These are phyloP conservation scores for Laburnicola sp. DNA, from an alignment of 2,329 filamentous ascomycete species.

Conservation along the genomic window DNA sequence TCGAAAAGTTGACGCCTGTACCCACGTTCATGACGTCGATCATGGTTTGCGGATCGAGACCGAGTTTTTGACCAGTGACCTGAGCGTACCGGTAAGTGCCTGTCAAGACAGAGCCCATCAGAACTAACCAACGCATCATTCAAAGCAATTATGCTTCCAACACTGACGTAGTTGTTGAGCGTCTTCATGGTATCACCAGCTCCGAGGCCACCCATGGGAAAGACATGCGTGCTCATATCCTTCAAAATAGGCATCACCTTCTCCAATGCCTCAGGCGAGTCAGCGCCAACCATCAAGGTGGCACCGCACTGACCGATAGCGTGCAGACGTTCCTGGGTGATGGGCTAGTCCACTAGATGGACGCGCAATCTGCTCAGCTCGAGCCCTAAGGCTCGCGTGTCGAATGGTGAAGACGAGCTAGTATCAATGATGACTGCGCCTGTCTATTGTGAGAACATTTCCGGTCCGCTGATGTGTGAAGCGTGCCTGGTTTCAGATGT, in stretches of 20 bases:
- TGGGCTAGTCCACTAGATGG: constrained; percentile 41
- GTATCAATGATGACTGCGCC: constrained; percentile 42
- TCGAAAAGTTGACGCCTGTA: constrained; percentile 46
- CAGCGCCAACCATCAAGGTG: constrained; percentile 42
- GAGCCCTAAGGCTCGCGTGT: constrained; percentile 37
- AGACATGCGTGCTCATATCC: constrained; percentile 42
- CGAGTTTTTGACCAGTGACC: constrained; percentile 42
- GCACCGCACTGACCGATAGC: constrained; percentile 40
- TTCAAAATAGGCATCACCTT: constrained; percentile 40
- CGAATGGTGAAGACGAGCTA: constrained; percentile 41
- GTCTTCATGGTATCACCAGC: constrained; percentile 45
- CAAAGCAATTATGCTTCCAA: constrained; percentile 39
- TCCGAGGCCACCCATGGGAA: constrained; percentile 42
- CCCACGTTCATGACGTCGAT: constrained; percentile 49
- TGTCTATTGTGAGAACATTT: constrained; percentile 7
- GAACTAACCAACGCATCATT: constrained; percentile 28
- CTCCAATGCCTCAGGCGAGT: constrained; percentile 26
- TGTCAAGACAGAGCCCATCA: background rate
- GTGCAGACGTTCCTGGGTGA: constrained; percentile 45
- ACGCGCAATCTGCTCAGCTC: constrained; percentile 36
- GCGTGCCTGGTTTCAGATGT: constrained; percentile 23
- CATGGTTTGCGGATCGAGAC: constrained; percentile 45
- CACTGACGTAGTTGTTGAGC: constrained; percentile 45
- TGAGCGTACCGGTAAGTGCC: constrained; percentile 1
- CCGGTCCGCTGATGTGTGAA: background rate